Percentiles rank a stretch among this genome's conserved stretches.
Evolutionary conservation across 2,329 filamentous ascomycete species (phyloP).

Genomic region (Colletotrichum musicola): DNA sequence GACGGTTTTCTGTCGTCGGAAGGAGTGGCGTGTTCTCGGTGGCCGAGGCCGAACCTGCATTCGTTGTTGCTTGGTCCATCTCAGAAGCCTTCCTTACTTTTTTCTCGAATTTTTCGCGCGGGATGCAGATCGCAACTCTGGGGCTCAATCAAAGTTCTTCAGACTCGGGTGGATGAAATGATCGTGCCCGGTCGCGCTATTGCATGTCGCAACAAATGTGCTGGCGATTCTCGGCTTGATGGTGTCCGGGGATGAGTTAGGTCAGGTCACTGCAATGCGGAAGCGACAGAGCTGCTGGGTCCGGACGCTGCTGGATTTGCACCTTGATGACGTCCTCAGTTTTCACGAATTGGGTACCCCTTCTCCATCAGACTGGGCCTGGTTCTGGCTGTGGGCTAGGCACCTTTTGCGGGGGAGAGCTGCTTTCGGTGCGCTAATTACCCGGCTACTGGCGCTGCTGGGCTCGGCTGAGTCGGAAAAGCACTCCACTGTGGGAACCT

Average conservation of each 20-base stretch:
- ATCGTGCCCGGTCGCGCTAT: constrained; percentile 14
- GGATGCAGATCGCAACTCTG: constrained; percentile 30
- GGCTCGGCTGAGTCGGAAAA: constrained; percentile 9
- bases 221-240: constrained; percentile 9
- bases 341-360: constrained; percentile 32
- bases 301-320: constrained; percentile 34
- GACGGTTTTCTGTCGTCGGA: constrained; percentile 49
- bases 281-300: constrained; percentile 33
- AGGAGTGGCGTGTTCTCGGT: constrained; percentile 54
- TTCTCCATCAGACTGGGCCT: constrained; percentile 9
- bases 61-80: constrained; percentile 40
- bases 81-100: constrained; percentile 9
- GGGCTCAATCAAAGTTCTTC: constrained; percentile 9
- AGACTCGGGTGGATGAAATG: constrained; percentile 5
- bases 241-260: constrained; percentile 25
- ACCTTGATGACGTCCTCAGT: constrained; percentile 39
- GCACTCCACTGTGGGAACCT: constrained; percentile 22
- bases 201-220: constrained; percentile 31
- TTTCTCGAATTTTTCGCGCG: neutral
- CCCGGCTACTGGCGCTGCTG: constrained; percentile 24
- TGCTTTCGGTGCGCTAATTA: constrained; percentile 38
- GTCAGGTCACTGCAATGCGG: constrained; percentile 30
- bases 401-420: constrained; percentile 39
- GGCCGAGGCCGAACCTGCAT: constrained; percentile 31
- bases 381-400: constrained; percentile 31